Base-by-base conservation (phyloP, 306 rosid species). In the Hippophae rhamnoides region DNA sequence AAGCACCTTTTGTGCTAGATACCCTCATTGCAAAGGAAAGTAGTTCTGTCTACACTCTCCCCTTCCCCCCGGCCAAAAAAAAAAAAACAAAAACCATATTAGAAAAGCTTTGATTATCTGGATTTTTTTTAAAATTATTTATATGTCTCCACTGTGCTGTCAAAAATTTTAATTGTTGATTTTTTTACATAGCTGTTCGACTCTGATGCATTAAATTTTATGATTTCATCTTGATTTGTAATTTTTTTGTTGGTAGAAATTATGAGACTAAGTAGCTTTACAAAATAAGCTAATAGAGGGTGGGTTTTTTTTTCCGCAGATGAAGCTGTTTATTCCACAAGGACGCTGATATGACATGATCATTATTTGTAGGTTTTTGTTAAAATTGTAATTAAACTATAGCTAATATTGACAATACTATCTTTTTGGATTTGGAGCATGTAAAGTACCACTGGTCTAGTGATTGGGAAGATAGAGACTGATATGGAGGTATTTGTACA, bases 401-500 rank as follows among this genome's bases (percentile, higher is more conserved):
- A 58, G 63, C 52, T 71, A 71, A 56, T 63, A 63, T 76, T 77
- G 83, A 78, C 71, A 67, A 77, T 67, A 68, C 54, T 76, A 62
- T 73, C 54, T 63, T 75, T 79, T 57, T 69, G 74, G 54, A 76
- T 68, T 69, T 48, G 59, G 45, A 74, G 77, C 88, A 61, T 92
- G 98, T 92, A 92, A 72, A 92, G 87, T 85, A 85, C 85, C 86
- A 81, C 87, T 76, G 82, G 57, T 64, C 77, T 85, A 76, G 83
- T 74, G 77, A 73, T 76, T 60, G 86, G 83, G 60, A 79, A 81
- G 95, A 85, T 69, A 66, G 93, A 78, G 82, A 71, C 81, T 72
- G 72, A 85, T 83, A 86, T 79, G 84, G 97, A 82, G 82, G 81
- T 72, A 80, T 79, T 63, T 90, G 98, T 90, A 92, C 96, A 92